Evolutionary conservation across 2,329 filamentous ascomycete genomes (phyloP).

Genomic region (Lasiodiplodia sp.): DNA sequence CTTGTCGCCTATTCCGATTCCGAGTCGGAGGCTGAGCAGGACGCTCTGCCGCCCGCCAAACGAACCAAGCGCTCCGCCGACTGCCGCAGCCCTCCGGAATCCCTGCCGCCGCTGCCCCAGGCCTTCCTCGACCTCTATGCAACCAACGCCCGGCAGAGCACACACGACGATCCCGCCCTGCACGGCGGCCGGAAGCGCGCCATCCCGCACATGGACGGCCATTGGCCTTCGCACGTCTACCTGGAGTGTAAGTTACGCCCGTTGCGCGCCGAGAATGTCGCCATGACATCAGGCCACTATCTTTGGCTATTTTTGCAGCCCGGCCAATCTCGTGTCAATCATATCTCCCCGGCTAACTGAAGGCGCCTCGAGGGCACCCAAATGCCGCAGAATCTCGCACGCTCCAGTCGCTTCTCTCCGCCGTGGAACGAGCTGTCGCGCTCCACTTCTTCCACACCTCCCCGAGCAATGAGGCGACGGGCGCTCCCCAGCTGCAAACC

Average conservation of each 20-base stretch:
- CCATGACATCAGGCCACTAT: slow-evolving; percentile 33
- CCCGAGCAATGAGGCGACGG: neutral
- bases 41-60: slow-evolving; percentile 15
- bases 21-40: slow-evolving; percentile 42
- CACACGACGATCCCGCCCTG: slow-evolving; percentile 80
- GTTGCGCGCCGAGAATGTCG: neutral
- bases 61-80: slow-evolving; percentile 17
- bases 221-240: slow-evolving; percentile 93
- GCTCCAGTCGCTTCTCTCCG: slow-evolving; percentile 41
- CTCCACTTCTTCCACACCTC: slow-evolving; percentile 28
- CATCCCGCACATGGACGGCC: slow-evolving; percentile 83
- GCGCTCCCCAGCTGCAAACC: neutral
- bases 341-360: slow-evolving; percentile 23
- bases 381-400: slow-evolving; percentile 42
- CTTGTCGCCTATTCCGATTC: slow-evolving; percentile 70
- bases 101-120: slow-evolving; percentile 73
- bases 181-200: slow-evolving; percentile 85
- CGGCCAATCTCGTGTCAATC: slow-evolving; percentile 7
- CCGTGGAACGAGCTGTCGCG: slow-evolving; percentile 32
- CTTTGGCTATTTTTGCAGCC: neutral
- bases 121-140: slow-evolving; percentile 91
- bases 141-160: slow-evolving; percentile 77
- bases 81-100: slow-evolving; percentile 11
- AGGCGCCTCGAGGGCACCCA: slow-evolving; percentile 45
- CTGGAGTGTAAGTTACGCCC: slow-evolving; percentile 77